Evolutionary conservation across 257 asterid species (phyloP).

Genomic region (Fraxinus quadrangulata): DNA sequence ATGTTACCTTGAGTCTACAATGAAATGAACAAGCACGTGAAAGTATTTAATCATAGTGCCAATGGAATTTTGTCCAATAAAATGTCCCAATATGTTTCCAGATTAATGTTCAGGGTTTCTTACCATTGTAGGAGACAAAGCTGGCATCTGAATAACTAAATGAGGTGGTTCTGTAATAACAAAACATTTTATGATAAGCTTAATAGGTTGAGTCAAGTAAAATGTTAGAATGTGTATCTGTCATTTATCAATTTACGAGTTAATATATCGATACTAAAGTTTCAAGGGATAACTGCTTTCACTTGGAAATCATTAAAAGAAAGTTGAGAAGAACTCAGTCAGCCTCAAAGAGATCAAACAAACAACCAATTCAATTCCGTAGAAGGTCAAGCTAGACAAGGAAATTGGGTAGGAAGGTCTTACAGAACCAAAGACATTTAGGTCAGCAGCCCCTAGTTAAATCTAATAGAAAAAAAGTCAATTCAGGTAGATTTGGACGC

Average conservation of each 20-base stretch:
- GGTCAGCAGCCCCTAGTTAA: not conserved
- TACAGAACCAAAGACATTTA: not conserved
- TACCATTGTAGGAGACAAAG: slow-evolving; percentile 99
- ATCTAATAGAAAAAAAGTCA: not conserved
- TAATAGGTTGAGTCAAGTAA: slow-evolving; percentile 11
- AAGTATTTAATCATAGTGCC: slow-evolving; percentile 7
- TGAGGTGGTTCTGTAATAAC: slow-evolving; percentile 70
- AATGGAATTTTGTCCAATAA: not conserved
- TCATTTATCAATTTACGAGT: slow-evolving; percentile 9
- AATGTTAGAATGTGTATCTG: slow-evolving; percentile 12
- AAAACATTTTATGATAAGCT: slow-evolving; percentile 22
- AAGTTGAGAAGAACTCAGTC: slow-evolving; percentile 1
- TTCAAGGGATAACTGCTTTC: slow-evolving; percentile 14
- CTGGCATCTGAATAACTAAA: slow-evolving; percentile 84
- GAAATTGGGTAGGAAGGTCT: not conserved
- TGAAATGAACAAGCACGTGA: slow-evolving; percentile 33
- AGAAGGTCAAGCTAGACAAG: not conserved
- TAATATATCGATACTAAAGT: slow-evolving; percentile 4
- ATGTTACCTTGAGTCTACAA: slow-evolving; percentile 94
- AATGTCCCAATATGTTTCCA: not conserved
- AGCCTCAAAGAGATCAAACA: not conserved
- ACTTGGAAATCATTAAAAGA: slow-evolving; percentile 17
- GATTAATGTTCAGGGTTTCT: slow-evolving; percentile 25
- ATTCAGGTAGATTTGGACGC: not conserved
- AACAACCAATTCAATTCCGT: not conserved